Conservation (phyloP, 2,329 filamentous ascomycete genomes). For the Leptodontidium sp. region DNA sequence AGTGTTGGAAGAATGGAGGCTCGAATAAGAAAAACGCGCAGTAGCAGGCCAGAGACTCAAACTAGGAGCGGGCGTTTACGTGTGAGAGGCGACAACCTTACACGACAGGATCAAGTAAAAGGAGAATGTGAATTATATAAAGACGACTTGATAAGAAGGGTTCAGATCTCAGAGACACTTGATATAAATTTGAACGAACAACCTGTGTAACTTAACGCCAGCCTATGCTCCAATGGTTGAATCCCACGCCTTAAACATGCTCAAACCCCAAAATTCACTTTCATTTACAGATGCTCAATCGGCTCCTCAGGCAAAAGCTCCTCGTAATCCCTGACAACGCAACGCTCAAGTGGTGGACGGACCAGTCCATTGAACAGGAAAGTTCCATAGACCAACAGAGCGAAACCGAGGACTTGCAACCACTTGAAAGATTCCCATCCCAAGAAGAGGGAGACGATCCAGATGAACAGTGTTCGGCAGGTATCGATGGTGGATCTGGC, state of each 20-base stretch:
- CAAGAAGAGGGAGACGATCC: slow-evolving; percentile 90
- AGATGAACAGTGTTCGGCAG: slow-evolving; percentile 96
- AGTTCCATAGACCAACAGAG: slow-evolving; percentile 90
- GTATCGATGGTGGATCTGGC: slow-evolving; percentile 97
- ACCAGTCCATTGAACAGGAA: slow-evolving; percentile 96
- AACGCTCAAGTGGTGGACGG: slow-evolving; percentile 78
- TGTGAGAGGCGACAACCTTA: too few species aligned
- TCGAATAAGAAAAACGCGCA: too few species aligned
- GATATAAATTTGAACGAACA: not conserved
- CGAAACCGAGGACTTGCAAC: slow-evolving; percentile 91
- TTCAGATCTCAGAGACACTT: not conserved
- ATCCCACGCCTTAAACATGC: not conserved
- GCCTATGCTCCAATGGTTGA: not conserved
- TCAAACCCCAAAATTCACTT: not conserved
- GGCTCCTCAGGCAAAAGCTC: slow-evolving; percentile 83
- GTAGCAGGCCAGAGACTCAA: too few species aligned
- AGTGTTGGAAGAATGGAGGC: too few species aligned
- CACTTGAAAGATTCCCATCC: slow-evolving; percentile 99
- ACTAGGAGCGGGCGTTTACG: too few species aligned
- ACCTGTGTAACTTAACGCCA: not conserved
- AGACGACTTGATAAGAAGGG: too few species aligned
- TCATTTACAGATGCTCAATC: slow-evolving; percentile 68
- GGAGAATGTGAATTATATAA: not conserved
- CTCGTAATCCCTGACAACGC: slow-evolving; percentile 64
- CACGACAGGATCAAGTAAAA: not conserved